phyloP scores from a whole-genome alignment of 306 rosid species.

The Biancaea sappan region DNA sequence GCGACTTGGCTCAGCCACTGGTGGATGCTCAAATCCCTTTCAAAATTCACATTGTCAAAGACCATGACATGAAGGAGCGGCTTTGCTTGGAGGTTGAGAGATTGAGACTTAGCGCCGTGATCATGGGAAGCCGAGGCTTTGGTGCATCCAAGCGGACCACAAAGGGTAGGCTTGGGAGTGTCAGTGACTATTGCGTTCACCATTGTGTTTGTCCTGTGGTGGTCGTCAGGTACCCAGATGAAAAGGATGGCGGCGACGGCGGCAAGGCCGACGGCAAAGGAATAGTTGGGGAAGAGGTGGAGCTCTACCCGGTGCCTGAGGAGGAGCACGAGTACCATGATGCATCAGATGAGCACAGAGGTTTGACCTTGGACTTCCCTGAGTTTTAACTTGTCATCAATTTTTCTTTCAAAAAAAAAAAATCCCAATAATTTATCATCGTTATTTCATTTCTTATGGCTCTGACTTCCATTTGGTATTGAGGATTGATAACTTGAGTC shows the following conservation, averaged over 20 bases:
- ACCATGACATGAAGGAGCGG: constrained; percentile 92
- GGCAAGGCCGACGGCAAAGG: constrained; percentile 33
- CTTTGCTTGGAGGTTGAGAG: constrained; percentile 95
- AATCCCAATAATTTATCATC: neutral
- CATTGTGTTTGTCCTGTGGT: constrained; percentile 94
- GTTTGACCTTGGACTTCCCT: constrained; percentile 34
- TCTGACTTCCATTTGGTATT: constrained; percentile 1
- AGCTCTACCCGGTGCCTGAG: constrained; percentile 84
- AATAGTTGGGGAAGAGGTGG: constrained; percentile 43
- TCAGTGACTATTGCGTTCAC: constrained; percentile 84
- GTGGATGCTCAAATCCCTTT: constrained; percentile 73
- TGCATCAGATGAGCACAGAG: constrained; percentile 62
- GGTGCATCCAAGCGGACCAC: constrained; percentile 64
- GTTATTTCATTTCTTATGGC: neutral
- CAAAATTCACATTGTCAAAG: constrained; percentile 87
- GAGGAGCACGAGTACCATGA: constrained; percentile 75
- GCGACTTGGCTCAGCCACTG: constrained; percentile 67
- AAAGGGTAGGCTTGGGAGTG: constrained; percentile 76
- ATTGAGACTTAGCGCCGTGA: constrained; percentile 79
- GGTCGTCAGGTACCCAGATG: constrained; percentile 74
- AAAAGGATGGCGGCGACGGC: constrained; percentile 33
- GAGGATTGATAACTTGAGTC: constrained; percentile 5
- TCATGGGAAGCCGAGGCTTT: constrained; percentile 93
- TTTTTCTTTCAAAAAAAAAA: neutral
- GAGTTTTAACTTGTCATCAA: neutral